phyloP scores from a whole-genome alignment of 257 asterid species.

The Plectranthus barbatus region DNA sequence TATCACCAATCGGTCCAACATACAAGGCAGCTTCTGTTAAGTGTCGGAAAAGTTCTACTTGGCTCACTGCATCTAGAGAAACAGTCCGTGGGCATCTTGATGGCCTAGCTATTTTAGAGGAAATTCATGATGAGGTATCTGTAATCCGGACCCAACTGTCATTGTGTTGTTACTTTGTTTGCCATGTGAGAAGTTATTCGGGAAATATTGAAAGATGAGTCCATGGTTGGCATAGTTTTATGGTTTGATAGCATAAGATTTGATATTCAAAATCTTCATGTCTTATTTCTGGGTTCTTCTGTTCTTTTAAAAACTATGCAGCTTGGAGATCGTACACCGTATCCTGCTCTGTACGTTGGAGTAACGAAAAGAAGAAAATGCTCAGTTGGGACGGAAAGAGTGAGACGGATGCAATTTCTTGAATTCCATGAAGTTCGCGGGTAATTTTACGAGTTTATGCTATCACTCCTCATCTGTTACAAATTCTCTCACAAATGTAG shows the following conservation, averaged over 20 bases:
- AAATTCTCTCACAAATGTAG: not conserved
- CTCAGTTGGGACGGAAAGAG: slow-evolving; percentile 59
- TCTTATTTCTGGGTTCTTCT: not conserved
- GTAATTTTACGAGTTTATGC: slow-evolving; percentile 32
- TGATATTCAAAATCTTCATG: not conserved
- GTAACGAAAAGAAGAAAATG: slow-evolving; percentile 63
- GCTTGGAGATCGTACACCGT: slow-evolving; percentile 50
- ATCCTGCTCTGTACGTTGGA: slow-evolving; percentile 56
- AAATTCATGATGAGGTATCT: slow-evolving; percentile 58
- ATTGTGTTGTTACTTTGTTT: not conserved
- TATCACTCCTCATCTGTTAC: not conserved
- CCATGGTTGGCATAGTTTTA: not conserved
- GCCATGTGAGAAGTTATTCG: not conserved
- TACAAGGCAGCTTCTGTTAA: slow-evolving; percentile 64
- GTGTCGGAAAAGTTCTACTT: slow-evolving; percentile 30
- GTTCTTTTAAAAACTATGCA: slow-evolving; percentile 19
- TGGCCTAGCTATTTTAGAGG: slow-evolving; percentile 59
- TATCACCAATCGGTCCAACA: slow-evolving; percentile 60
- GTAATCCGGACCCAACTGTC: not conserved
- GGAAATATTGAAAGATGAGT: not conserved
- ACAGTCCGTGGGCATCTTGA: slow-evolving; percentile 45
- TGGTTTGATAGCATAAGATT: not conserved
- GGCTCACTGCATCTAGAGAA: slow-evolving; percentile 63
- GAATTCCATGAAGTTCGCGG: slow-evolving; percentile 73
- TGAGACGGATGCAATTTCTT: slow-evolving; percentile 45